Evolutionary conservation across 306 rosid genomes (phyloP), one percentile per base, ranked within the genome.

Genomic region (Senna tora): DNA sequence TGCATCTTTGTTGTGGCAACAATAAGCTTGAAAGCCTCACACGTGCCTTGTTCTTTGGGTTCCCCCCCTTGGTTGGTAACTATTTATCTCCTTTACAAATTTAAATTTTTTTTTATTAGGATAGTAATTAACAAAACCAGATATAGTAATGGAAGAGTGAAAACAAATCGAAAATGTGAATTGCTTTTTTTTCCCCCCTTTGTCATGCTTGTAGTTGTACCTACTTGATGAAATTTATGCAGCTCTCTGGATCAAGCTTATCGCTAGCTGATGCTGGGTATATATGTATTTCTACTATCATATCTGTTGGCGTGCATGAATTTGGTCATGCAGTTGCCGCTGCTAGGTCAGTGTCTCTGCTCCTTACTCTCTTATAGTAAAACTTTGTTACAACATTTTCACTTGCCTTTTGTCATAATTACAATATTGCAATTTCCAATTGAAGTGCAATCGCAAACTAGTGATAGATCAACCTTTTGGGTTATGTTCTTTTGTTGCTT

Each of bases 281-380:
- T 69, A 17, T 85, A 17, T 59, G 87, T 59, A 46, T 85, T 65
- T 86, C 98, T 49, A 90, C 96, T 39, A 2, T 86, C 72, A 30
- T 90, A 38, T 87, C 96, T n/a, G 90, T 90, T 15, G 47, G 72
- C 17, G 80, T 84, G 10, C 96, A 93, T 36, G 96, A 90, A 74
- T 69, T 92, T 69, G 96, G 96, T 34, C 98, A 92, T 80, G 98
- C 96, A 46, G 83, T 84, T 49, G 82, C 98, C 0, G 98, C 95
- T 17, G 78, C 96, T 36, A 83, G 98, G 98, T 92, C 72, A 74
- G 85, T 63, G 50, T 72, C 52, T 56, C 65, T 60, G 42, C 66
- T n/a, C 36, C 72, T 32, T 22, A 43, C 4, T 30, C 43, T 11
- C 59, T 41, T 38, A 4, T 30, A 41, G 33, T 28, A 8, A 66